These are phyloP conservation scores for Pugionium cornutum DNA, from an alignment of 345 rosid species.

Conservation along the genomic window DNA sequence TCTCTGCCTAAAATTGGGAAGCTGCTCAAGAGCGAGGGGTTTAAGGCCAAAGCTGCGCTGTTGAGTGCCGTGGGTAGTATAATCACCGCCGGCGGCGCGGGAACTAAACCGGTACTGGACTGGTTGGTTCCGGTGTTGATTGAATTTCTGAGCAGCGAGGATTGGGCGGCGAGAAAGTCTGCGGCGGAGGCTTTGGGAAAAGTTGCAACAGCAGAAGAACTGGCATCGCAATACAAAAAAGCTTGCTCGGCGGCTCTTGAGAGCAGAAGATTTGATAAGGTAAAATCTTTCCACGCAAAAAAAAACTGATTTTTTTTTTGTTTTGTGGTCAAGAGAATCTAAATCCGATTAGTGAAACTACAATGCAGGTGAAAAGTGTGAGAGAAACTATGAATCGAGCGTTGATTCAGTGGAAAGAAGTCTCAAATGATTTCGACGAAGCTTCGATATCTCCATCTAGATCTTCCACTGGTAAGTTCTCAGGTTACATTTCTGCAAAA, in stretches of 20 bases:
- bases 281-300: slow-evolving; percentile 26
- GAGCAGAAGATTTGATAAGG: slow-evolving; percentile 90
- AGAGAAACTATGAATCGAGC: slow-evolving; percentile 85
- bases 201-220: slow-evolving; percentile 66
- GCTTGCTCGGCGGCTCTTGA: slow-evolving; percentile 58
- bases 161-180: slow-evolving; percentile 89
- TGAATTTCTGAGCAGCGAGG: slow-evolving; percentile 73
- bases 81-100: slow-evolving; percentile 66
- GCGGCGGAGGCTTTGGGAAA: slow-evolving; percentile 88
- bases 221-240: slow-evolving; percentile 56
- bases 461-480: slow-evolving; percentile 37
- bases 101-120: slow-evolving; percentile 57
- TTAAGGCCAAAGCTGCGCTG: slow-evolving; percentile 71
- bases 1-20: slow-evolving; percentile 76
- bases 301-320: background rate
- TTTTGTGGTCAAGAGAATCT: background rate
- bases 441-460: slow-evolving; percentile 40
- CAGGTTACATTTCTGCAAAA: background rate
- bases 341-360: slow-evolving; percentile 2
- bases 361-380: slow-evolving; percentile 69
- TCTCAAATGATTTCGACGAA: slow-evolving; percentile 52
- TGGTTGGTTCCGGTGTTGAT: slow-evolving; percentile 68
- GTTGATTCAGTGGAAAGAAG: slow-evolving; percentile 73
- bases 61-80: slow-evolving; percentile 71
- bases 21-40: slow-evolving; percentile 64